Conservation (phyloP, 2,329 filamentous ascomycete species). For the Ceratocystis smalleyi region DNA sequence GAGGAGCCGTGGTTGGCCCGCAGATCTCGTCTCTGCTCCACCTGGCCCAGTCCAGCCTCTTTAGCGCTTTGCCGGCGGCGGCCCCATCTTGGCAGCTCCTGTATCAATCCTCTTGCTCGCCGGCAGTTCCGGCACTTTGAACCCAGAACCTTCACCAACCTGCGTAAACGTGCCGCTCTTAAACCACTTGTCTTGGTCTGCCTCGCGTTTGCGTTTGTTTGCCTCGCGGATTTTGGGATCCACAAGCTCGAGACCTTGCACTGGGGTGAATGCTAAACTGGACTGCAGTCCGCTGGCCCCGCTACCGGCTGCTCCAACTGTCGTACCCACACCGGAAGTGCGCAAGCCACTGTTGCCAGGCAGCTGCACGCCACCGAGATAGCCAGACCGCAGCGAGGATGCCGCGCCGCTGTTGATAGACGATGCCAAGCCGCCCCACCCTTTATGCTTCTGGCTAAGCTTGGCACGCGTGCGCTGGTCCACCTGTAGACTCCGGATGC, state of each 20-base stretch:
- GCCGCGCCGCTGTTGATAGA: conserved; percentile 67
- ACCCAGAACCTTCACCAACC: conserved; percentile 46
- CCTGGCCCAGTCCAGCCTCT: background rate
- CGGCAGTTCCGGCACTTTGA: conserved; percentile 70
- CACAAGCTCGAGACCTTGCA: conserved; percentile 86
- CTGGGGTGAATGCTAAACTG: conserved; percentile 81
- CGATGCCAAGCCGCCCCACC: conserved; percentile 76
- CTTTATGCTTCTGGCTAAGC: conserved; percentile 85
- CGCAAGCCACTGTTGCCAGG: conserved; percentile 54
- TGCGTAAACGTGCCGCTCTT: conserved; percentile 96
- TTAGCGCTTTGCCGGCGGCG: conserved; percentile 22
- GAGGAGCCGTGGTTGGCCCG: conserved; percentile 5
- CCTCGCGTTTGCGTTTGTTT: conserved; percentile 76
- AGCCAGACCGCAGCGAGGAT: conserved; percentile 41
- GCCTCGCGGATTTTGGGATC: conserved; percentile 84
- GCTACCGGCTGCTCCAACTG: conserved; percentile 33
- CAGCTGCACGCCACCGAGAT: conserved; percentile 12
- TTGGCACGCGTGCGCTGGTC: conserved; percentile 88
- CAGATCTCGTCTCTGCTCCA: background rate
- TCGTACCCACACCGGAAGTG: conserved; percentile 64
- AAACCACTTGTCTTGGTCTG: conserved; percentile 92
- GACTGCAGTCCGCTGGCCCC: conserved; percentile 55
- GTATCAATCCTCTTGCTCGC: conserved; percentile 58
- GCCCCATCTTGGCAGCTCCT: conserved; percentile 39
- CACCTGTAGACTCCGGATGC: conserved; percentile 74